phyloP scores from a whole-genome alignment of 1,139 yeast species.

The Debaryomyces fabryi region DNA sequence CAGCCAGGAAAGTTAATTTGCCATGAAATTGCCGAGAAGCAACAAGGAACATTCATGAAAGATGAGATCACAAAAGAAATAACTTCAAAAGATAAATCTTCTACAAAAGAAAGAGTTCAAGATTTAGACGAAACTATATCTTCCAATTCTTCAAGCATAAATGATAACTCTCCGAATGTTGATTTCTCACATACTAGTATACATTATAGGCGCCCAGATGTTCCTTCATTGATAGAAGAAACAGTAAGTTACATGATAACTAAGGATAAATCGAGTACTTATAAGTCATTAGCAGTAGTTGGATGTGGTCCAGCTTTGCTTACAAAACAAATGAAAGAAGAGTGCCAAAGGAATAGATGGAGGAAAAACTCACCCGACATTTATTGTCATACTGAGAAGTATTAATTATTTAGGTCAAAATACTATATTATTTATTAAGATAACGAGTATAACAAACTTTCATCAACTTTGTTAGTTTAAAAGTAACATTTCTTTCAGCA shows the following conservation, averaged over 20 bases:
- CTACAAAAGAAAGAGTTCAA: not conserved
- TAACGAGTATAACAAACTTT: not conserved
- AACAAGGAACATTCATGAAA: not conserved
- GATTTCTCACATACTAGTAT: not conserved
- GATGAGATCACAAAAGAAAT: not conserved
- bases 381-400: constrained; percentile 36
- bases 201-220: not conserved
- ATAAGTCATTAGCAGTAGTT: constrained; percentile 35
- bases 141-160: not conserved
- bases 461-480: not conserved
- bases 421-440: not conserved
- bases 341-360: constrained; percentile 33
- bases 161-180: not conserved
- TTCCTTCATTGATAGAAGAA: not conserved
- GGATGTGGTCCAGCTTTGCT: constrained; percentile 42
- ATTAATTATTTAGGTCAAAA: not conserved
- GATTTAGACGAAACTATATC: not conserved
- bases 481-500: not conserved
- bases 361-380: constrained; percentile 33
- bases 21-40: not conserved
- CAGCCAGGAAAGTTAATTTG: not conserved
- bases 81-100: not conserved
- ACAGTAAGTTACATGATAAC: not conserved
- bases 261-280: constrained; percentile 9
- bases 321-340: constrained; percentile 27